Conservation (phyloP, 768 basidiomycete genomes). For the Leccinum barrowsii region DNA sequence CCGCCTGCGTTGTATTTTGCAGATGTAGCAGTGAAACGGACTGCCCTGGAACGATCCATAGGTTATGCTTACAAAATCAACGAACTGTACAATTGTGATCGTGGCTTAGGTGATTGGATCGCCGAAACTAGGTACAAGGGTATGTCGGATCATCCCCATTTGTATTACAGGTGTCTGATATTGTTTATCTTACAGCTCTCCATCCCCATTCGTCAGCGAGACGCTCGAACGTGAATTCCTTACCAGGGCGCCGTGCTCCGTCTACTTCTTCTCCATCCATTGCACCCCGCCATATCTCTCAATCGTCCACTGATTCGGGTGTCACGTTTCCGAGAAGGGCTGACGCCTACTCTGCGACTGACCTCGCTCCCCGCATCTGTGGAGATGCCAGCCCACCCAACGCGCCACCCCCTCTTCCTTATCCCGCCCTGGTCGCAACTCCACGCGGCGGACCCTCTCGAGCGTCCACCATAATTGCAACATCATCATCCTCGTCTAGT, state of each 20-base stretch:
- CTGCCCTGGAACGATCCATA: constrained; percentile 60
- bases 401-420: constrained; percentile 62
- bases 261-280: constrained; percentile 43
- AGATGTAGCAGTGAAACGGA: constrained; percentile 57
- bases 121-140: constrained; percentile 52
- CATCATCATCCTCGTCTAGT: constrained; percentile 45
- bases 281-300: constrained; percentile 65
- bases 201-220: constrained; percentile 22
- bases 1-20: constrained; percentile 70
- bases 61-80: constrained; percentile 83
- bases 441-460: constrained; percentile 25
- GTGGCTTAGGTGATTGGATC: constrained; percentile 79
- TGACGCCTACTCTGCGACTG: constrained; percentile 78
- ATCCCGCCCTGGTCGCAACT: constrained; percentile 59
- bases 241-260: constrained; percentile 26
- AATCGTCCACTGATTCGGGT: constrained; percentile 70
- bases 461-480: constrained; percentile 32
- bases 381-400: constrained; percentile 52
- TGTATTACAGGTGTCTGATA: constrained; percentile 3
- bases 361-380: constrained; percentile 49
- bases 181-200: constrained; percentile 11
- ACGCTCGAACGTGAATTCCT: constrained; percentile 26
- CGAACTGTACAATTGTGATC: constrained; percentile 70
- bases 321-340: constrained; percentile 75
- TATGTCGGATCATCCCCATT: constrained; percentile 24